Evolutionary conservation across 2,329 filamentous ascomycete species (phyloP).

Genomic region (Pestalotiopsis sp.): DNA sequence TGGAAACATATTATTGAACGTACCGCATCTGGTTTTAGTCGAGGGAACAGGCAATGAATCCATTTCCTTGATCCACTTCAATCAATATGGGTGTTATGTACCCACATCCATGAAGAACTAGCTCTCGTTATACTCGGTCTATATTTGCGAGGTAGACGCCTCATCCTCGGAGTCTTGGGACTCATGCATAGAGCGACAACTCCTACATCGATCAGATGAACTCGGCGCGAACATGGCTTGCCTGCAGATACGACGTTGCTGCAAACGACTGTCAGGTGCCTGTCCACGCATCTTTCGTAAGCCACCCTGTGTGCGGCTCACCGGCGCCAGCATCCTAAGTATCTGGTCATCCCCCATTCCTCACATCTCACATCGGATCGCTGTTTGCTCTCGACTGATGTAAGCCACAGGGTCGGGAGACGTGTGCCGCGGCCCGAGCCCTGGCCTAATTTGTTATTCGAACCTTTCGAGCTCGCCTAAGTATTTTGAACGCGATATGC

Average conservation of each 20-base stretch:
- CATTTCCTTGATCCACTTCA: neutral
- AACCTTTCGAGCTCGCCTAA: neutral
- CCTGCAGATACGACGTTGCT: neutral
- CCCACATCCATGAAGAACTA: neutral
- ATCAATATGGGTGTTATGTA: neutral
- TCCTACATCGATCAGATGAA: neutral
- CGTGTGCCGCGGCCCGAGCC: neutral
- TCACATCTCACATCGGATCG: neutral
- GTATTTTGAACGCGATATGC: neutral
- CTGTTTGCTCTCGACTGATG: neutral
- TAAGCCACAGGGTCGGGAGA: neutral
- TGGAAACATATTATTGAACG: neutral
- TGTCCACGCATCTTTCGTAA: neutral
- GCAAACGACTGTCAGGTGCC: neutral
- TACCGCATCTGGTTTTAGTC: neutral
- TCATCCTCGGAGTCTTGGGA: neutral
- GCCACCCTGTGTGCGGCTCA: conserved; percentile 1
- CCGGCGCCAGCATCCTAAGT: neutral
- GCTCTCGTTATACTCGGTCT: neutral
- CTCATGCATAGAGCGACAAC: neutral
- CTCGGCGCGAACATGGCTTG: neutral
- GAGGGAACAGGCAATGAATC: neutral
- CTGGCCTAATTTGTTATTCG: neutral
- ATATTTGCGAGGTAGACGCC: neutral
- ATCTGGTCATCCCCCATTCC: neutral